Evolutionary conservation across 495 filamentous ascomycete species (phyloP), one percentile per base, ranked within the genome.

Genomic region (Mytilinidion resinicola): DNA sequence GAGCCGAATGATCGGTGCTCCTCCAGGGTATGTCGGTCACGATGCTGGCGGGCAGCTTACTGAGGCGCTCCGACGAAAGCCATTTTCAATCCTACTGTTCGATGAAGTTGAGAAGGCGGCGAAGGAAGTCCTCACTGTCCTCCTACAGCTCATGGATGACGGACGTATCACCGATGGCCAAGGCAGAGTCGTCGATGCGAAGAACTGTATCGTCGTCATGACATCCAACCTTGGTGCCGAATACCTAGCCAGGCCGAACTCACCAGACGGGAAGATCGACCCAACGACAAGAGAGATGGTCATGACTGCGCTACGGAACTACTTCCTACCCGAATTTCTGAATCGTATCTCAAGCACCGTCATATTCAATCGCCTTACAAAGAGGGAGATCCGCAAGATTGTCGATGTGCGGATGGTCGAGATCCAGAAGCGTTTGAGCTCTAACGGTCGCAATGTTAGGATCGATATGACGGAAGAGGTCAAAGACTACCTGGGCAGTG

Each of bases 151-250:
- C 67, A 96, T 98, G 87, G 93, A 98, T 67, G 93, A 98, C 67
- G 93, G 93, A 20, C 93, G 93, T 64, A 96, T 98, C 73, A 98
- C 93, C 15, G 93, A 98, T 65, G 95, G 95, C 49, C 95, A 96
- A 77, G 93, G 93, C 63, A 82, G 93, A 59, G 77, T 96, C 51
- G 85, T 98, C 59, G 95, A 98, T 68, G 95, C 91, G 37, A 87
- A 83, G 70, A 98, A 98, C 79, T 97, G 91, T 70, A 96, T 98
- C 64, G 92, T 98, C 43, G 92, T 98, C 74, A 95, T 98, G 90
- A 98, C 93, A 30, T 95, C 89, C 67, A 98, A 98, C 74, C 73
- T 98, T 15, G 93, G 93, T 52, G 93, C 93, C 43, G 92, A 96
- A 69, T 95, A 83, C 73, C 87, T 98, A n/a, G 75, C 89, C 56